Percentiles rank a stretch among this genome's conserved stretches.
Conservation (phyloP, 495 filamentous ascomycete genomes). For the Podospora didyma region DNA sequence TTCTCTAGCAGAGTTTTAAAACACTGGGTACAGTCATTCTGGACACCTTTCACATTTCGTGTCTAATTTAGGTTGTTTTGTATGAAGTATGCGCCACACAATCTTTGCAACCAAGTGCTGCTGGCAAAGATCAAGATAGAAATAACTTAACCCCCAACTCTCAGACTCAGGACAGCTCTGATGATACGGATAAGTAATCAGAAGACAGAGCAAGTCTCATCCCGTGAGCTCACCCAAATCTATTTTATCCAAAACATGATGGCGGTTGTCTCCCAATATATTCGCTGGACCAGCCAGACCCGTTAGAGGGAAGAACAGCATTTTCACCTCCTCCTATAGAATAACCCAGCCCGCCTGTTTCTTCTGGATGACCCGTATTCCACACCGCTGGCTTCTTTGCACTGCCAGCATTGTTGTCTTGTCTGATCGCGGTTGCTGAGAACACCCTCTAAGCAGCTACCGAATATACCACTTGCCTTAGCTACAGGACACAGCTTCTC, state of each 20-base stretch:
- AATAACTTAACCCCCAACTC: too few relatives aligned
- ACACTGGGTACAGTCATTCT: too few relatives aligned
- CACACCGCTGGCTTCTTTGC: conserved; percentile 24
- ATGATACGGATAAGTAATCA: too few relatives aligned
- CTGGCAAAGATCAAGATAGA: too few relatives aligned
- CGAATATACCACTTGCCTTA: conserved; percentile 32
- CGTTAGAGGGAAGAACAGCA: background rate
- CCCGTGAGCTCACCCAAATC: background rate
- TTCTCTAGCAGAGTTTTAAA: too few relatives aligned
- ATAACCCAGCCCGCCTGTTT: background rate
- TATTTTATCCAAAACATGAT: background rate
- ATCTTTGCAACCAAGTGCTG: too few relatives aligned
- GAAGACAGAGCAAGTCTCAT: too few relatives aligned
- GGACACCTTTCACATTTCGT: too few relatives aligned
- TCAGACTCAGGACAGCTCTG: too few relatives aligned
- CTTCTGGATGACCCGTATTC: background rate
- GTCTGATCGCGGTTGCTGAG: conserved; percentile 26
- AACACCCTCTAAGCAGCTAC: conserved; percentile 33
- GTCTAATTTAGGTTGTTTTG: too few relatives aligned
- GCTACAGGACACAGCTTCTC: conserved; percentile 33
- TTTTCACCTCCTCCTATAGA: background rate
- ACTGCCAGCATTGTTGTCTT: conserved; percentile 37
- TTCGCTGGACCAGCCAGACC: background rate
- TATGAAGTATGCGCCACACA: too few relatives aligned
- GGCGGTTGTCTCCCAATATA: background rate